Percentiles rank a stretch among this genome's conserved stretches.
Evolutionary conservation across 768 basidiomycete genomes (phyloP).

Genomic region (Chalciporus pseudorubinellus): DNA sequence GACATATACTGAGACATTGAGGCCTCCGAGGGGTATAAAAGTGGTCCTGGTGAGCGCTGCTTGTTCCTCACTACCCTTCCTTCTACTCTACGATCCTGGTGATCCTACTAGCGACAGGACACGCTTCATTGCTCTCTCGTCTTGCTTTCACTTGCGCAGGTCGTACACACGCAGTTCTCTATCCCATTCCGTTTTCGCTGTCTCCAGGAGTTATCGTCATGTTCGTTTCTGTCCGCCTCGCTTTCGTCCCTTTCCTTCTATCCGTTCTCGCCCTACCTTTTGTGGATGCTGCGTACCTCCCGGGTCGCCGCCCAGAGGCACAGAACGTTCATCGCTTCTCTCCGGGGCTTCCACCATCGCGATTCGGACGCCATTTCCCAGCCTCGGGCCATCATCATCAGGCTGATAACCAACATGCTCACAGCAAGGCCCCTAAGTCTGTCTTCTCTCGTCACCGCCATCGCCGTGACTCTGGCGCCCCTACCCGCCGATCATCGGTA

Average conservation of each 20-base stretch:
- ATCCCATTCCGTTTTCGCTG: conserved; percentile 10
- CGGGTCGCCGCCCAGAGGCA: conserved; percentile 16
- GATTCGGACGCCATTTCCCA: background rate
- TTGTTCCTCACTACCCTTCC: conserved; percentile 36
- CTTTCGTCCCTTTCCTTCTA: conserved; percentile 45
- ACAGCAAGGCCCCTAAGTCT: conserved; percentile 14
- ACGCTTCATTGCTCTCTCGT: conserved; percentile 12
- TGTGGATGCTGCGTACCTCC: conserved; percentile 42
- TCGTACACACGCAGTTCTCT: conserved; percentile 17
- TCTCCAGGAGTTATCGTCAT: conserved; percentile 34
- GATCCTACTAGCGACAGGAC: conserved; percentile 37
- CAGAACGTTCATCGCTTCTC: background rate
- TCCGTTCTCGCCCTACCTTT: conserved; percentile 40
- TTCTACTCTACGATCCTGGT: conserved; percentile 48
- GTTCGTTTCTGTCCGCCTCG: conserved; percentile 48
- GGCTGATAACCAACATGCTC: background rate
- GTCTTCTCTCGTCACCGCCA: conserved; percentile 20
- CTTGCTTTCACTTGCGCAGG: conserved; percentile 23
- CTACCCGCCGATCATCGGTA: conserved; percentile 20
- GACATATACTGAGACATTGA: conserved; percentile 17
- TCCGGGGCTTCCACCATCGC: conserved; percentile 14
- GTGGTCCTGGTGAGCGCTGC: conserved; percentile 1
- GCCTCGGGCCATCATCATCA: conserved; percentile 13
- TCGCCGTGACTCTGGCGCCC: conserved; percentile 9
- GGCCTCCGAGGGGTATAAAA: conserved; percentile 20